A percentile compares a stretch with the other conserved stretches of the same genome.
phyloP scores from a whole-genome alignment of 2,329 filamentous ascomycete genomes.

The Pseudovirgaria hyperparasitica region DNA sequence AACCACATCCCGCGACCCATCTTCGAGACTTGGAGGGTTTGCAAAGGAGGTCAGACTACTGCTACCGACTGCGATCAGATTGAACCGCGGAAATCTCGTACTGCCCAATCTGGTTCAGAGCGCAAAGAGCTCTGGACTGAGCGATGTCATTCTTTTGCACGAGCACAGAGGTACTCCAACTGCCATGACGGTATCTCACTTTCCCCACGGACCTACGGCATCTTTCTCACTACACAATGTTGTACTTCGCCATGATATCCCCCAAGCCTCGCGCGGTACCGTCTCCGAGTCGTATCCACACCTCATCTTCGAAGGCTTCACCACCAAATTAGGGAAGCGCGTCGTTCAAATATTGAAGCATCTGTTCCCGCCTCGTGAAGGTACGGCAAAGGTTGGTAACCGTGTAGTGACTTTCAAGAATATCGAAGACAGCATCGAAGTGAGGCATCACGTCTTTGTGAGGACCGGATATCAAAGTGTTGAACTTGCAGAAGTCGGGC shows the following conservation, averaged over 20 bases:
- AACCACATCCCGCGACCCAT: constrained; percentile 82
- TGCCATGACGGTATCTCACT: constrained; percentile 73
- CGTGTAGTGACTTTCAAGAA: constrained; percentile 91
- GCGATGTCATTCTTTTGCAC: constrained; percentile 69
- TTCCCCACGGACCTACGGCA: constrained; percentile 77
- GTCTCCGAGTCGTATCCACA: constrained; percentile 90
- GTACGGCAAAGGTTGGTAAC: constrained; percentile 66
- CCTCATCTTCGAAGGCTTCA: constrained; percentile 90
- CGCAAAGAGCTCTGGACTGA: constrained; percentile 66
- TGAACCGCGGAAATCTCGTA: constrained; percentile 87
- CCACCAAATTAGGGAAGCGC: constrained; percentile 62
- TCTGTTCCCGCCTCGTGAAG: constrained; percentile 79
- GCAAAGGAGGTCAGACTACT: constrained; percentile 82
- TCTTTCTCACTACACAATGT: constrained; percentile 90
- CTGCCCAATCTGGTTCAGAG: constrained; percentile 74
- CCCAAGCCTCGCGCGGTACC: constrained; percentile 72
- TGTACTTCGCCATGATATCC: constrained; percentile 83
- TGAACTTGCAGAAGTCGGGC: constrained; percentile 79
- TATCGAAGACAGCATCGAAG: constrained; percentile 75
- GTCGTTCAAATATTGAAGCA: constrained; percentile 89
- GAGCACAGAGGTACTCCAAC: constrained; percentile 90
- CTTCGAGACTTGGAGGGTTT: constrained; percentile 72
- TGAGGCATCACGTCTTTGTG: constrained; percentile 89
- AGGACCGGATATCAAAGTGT: constrained; percentile 83
- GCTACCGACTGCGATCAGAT: constrained; percentile 69